Evolutionary conservation across 176 grass and related monocot species (phyloP).

Genomic region (Carex pumila): DNA sequence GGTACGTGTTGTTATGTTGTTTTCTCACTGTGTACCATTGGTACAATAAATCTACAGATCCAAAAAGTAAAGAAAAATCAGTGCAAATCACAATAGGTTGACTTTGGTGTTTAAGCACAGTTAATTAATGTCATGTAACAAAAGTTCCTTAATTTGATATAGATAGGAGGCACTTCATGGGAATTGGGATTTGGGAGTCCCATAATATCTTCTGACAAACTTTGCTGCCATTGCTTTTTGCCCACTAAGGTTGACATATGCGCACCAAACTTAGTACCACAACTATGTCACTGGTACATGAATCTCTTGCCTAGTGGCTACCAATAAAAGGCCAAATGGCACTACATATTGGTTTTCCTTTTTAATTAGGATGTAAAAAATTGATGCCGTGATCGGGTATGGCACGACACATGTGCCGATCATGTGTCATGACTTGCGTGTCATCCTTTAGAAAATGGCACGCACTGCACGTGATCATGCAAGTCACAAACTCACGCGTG

Average conservation of each 20-base stretch:
- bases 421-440: too few relatives aligned
- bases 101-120: neutral
- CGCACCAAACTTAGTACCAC: neutral
- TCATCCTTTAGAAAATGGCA: too few relatives aligned
- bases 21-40: neutral
- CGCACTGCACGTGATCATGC: too few relatives aligned
- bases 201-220: neutral
- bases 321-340: neutral
- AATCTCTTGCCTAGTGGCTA: neutral
- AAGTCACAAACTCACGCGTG: too few relatives aligned
- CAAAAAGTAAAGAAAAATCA: neutral
- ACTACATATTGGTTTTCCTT: neutral
- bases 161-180: neutral
- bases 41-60: neutral
- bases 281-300: neutral
- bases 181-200: neutral
- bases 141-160: neutral
- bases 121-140: neutral
- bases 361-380: too few relatives aligned
- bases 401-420: too few relatives aligned
- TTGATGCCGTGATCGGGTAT: too few relatives aligned
- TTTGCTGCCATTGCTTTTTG: neutral
- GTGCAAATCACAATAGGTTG: neutral
- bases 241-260: neutral
- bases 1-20: constrained; percentile 40